phyloP scores from a whole-genome alignment of 1,284 basidiomycete genomes.

The Erythrobasidium hasegawianum region DNA sequence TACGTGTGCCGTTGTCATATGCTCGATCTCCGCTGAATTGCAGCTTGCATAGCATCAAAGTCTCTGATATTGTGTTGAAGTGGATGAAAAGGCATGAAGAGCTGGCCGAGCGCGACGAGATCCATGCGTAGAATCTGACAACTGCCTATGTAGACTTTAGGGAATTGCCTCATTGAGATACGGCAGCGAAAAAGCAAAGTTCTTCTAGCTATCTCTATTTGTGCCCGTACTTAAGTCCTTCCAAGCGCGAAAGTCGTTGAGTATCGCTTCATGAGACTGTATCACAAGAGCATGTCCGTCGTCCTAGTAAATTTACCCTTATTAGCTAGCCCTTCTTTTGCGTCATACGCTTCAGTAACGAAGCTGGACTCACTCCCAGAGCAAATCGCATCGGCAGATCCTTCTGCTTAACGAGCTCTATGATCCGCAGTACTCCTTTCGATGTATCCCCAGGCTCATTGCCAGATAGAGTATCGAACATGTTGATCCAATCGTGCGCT shows the following conservation, averaged over 20 bases:
- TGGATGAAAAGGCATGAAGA: no score
- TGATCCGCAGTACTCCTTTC: constrained; percentile 23
- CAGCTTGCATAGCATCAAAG: no score
- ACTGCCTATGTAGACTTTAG: no score
- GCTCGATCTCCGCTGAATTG: no score
- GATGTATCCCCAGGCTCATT: constrained; percentile 24
- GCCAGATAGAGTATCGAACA: constrained; percentile 3
- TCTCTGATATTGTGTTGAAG: no score
- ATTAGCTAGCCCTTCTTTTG: no score
- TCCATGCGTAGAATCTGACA: no score
- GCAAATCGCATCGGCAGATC: constrained; percentile 17
- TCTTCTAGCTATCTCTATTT: constrained; percentile 2
- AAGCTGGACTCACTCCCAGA: constrained; percentile 9
- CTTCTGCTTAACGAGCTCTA: constrained; percentile 19
- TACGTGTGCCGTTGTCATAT: no score
- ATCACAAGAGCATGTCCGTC: constrained; percentile 7
- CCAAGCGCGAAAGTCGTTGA: background rate
- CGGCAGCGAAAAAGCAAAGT: no score
- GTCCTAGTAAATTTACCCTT: constrained; percentile 7
- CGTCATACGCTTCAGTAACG: no score
- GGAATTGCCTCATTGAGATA: no score
- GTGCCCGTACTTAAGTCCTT: constrained; percentile 15
- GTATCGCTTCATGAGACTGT: constrained; percentile 15
- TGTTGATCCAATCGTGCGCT: constrained; percentile 15
- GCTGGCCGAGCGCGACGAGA: no score